Base-by-base conservation (phyloP, 2,329 filamentous ascomycete genomes). In the Beauveria sp. region DNA sequence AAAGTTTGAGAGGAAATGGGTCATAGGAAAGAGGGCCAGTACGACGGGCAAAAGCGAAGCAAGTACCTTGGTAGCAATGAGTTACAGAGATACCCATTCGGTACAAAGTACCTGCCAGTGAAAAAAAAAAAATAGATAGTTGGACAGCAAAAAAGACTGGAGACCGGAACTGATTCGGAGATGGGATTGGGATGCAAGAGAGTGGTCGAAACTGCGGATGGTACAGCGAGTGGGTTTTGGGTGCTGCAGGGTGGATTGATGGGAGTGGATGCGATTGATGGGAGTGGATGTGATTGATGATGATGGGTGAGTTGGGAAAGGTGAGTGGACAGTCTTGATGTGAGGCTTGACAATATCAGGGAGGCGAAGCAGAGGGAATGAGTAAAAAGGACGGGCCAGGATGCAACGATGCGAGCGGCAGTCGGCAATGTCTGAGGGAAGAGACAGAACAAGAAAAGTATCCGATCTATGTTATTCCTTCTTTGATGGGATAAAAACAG, bases 131-230 rank as follows among this genome's bases (percentile, higher is more conserved):
- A n/a, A 28, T n/a, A 38, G 54, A 26, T 54, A 18, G 24, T 20
- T 18, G 20, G 46, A 34, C 1, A 54, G 28, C 38, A 38, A 60
- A 60, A 61, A 61, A 61, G 52, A 54, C 49, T 61, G 51, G 49
- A 46, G 49, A 52, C 56, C 38, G 57, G 57, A 42, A 53, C 47
- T 53, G 47, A 40, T 49, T 53, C 57, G 57, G 57, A 28, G 47
- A 60, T 60, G 57, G 34, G 34, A 38, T 38, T 38, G 34, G 53
- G 45, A 58, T 40, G 56, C 46, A 42, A 49, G 20, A 49, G 30
- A 18, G 34, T 24, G 55, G 24, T 24, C 34, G 38, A 30, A 40
- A 58, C 38, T 30, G 55, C 46, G 45, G 26, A 26, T 9, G 34
- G 52, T 16, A 49, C 40, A 30, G 34, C 45, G 3, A 49, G 55